A percentile compares a stretch with the other conserved stretches of the same genome.
These are phyloP conservation scores for Leccinum longicurvipes DNA, from an alignment of 768 basidiomycete species.

Conservation along the genomic window DNA sequence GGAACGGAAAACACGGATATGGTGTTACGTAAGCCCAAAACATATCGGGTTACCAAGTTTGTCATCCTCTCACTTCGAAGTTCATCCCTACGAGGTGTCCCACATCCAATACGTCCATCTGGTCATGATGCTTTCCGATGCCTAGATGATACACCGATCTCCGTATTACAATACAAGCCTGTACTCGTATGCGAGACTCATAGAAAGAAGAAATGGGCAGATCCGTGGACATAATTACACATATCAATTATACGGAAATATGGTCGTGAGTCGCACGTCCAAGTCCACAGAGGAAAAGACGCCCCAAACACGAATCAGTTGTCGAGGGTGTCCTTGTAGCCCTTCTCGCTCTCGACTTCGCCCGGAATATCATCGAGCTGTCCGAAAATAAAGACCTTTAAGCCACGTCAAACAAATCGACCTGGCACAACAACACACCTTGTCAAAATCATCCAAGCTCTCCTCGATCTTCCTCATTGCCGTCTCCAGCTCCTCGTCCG, in stretches of 20 bases:
- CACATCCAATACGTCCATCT: constrained; percentile 40
- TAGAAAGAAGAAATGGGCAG: neutral
- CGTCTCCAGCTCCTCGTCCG: constrained; percentile 77
- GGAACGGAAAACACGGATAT: no score
- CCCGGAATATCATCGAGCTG: constrained; percentile 64
- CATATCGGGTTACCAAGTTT: no score
- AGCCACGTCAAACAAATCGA: neutral
- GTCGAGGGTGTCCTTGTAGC: constrained; percentile 40
- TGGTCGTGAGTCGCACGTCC: neutral
- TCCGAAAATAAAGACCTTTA: neutral
- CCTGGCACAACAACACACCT: constrained; percentile 39
- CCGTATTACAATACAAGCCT: constrained; percentile 6
- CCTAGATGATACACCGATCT: constrained; percentile 7
- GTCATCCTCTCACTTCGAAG: constrained; percentile 26
- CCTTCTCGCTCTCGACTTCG: constrained; percentile 58
- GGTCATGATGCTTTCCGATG: no score
- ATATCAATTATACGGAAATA: constrained; percentile 3
- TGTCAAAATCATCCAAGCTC: constrained; percentile 77
- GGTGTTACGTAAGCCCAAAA: no score
- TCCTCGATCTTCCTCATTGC: constrained; percentile 75
- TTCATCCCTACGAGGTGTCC: constrained; percentile 65
- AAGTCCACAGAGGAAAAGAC: neutral
- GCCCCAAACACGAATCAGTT: constrained; percentile 10
- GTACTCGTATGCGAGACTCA: neutral
- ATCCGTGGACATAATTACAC: neutral